These are phyloP conservation scores for Colletotrichum sp. DNA, from an alignment of 2,329 filamentous ascomycete species.

Conservation along the genomic window DNA sequence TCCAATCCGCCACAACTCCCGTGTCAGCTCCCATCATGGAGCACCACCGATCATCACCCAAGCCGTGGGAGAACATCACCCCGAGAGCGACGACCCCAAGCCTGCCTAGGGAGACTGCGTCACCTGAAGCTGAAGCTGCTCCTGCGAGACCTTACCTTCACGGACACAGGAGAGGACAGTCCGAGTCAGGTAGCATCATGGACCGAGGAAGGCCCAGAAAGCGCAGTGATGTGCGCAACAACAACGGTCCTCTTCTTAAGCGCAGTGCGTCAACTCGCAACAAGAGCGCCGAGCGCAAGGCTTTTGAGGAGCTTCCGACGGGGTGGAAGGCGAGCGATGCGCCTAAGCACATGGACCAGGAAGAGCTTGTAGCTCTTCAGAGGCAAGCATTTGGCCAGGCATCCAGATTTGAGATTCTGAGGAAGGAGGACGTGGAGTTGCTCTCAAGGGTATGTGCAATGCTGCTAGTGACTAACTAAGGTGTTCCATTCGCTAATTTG, in stretches of 20 bases:
- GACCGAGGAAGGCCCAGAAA: conserved; percentile 67
- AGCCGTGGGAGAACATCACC: conserved; percentile 44
- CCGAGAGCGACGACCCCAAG: conserved; percentile 31
- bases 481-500: background rate
- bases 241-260: conserved; percentile 41
- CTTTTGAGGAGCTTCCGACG: conserved; percentile 65
- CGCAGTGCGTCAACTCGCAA: conserved; percentile 35
- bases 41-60: conserved; percentile 44
- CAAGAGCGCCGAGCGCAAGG: conserved; percentile 57
- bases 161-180: conserved; percentile 58
- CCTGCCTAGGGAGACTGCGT: conserved; percentile 30
- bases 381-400: conserved; percentile 68
- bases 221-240: conserved; percentile 47
- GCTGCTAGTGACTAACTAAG: conserved; percentile 21
- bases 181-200: conserved; percentile 64
- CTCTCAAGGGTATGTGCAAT: conserved; percentile 62
- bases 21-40: conserved; percentile 53
- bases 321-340: conserved; percentile 63
- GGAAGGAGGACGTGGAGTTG: conserved; percentile 64
- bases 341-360: conserved; percentile 46
- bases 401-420: conserved; percentile 68
- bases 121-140: conserved; percentile 36
- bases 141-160: conserved; percentile 25
- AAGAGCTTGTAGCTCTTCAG: conserved; percentile 57
- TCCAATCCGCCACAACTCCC: conserved; percentile 35